Conservation (phyloP, 495 filamentous ascomycete species). For the Cryomyces minteri region DNA sequence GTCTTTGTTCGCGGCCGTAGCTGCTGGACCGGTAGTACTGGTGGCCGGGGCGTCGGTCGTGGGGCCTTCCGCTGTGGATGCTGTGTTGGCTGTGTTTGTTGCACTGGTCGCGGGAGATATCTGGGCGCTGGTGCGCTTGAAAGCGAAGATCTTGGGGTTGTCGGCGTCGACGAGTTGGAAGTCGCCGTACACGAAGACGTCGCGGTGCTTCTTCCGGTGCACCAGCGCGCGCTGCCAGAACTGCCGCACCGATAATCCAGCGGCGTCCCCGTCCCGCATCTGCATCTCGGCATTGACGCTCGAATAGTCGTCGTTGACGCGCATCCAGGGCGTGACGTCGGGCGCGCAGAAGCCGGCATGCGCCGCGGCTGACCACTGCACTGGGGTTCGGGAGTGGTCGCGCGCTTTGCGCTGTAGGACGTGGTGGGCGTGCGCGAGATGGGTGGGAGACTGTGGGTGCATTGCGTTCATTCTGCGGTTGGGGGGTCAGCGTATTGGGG, state of each 20-base stretch:
- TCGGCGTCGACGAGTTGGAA: constrained; percentile 20
- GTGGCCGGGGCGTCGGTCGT: no score
- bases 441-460: constrained; percentile 10
- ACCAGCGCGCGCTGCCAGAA: constrained; percentile 26
- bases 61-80: no score
- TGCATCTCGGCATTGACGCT: constrained; percentile 17
- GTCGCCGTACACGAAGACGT: constrained; percentile 27
- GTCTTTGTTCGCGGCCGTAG: background rate
- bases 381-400: constrained; percentile 21
- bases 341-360: constrained; percentile 19
- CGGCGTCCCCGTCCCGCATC: constrained; percentile 1
- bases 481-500: background rate
- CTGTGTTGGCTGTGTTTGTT: no score
- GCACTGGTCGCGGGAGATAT: no score
- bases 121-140: constrained; percentile 10
- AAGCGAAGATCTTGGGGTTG: constrained; percentile 23
- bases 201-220: constrained; percentile 22
- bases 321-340: constrained; percentile 20
- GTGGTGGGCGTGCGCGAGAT: constrained; percentile 8
- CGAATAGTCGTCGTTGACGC: constrained; percentile 20
- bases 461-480: constrained; percentile 6
- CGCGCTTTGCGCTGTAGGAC: constrained; percentile 18
- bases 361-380: constrained; percentile 16
- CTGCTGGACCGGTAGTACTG: no score
- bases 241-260: constrained; percentile 17